Evolutionary conservation across 495 filamentous ascomycete species (phyloP), one percentile per base, ranked within the genome.

Genomic region (Opeltia flavorubescens): DNA sequence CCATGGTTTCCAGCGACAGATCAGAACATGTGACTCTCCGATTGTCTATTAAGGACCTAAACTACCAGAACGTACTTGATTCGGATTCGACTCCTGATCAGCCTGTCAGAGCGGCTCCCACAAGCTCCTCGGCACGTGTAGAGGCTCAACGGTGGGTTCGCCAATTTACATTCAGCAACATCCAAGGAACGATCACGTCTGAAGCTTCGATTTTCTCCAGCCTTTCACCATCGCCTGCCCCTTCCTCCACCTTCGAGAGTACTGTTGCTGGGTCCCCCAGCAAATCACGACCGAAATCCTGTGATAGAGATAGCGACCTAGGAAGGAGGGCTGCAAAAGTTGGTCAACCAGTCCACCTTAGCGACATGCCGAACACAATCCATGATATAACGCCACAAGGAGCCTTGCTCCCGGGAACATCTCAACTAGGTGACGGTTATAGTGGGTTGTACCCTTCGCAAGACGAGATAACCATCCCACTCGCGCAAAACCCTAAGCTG

Each of bases 171-270:
- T 59, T 89, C 20, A 66, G 66, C 27, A 75, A 75, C 44, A 77
- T 87, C 47, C 70, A 76, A 28, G 70, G 76, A 5, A 72, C 73
- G 36, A 64, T 91, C 30, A 76, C 86, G 30, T 83, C 84, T 13
- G 82, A 88, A 44, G 74, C 83, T 13, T 70, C 76, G 34, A 67
- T 88, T 0, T 89, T 89, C 51, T 78, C 82, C 7, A 75, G 73
- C 5, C 66, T 84, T 48, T 65, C 72, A 15, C 70, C 70, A 15
- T 41, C 38, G 21, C 21, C 25, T 9, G 20, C 38, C 9, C 38
- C 17, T 7, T 41, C 38, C 13, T 41, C 38, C 34, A 17, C 34
- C 9, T 41, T 21, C 21, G 38, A 25, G 21, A 25, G 38, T 13
- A 41, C 20, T 20, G 6, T 21, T 30, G 23, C 15, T 48, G 5